Conservation (phyloP, 2,329 filamentous ascomycete species). For the Saccharata proteae region DNA sequence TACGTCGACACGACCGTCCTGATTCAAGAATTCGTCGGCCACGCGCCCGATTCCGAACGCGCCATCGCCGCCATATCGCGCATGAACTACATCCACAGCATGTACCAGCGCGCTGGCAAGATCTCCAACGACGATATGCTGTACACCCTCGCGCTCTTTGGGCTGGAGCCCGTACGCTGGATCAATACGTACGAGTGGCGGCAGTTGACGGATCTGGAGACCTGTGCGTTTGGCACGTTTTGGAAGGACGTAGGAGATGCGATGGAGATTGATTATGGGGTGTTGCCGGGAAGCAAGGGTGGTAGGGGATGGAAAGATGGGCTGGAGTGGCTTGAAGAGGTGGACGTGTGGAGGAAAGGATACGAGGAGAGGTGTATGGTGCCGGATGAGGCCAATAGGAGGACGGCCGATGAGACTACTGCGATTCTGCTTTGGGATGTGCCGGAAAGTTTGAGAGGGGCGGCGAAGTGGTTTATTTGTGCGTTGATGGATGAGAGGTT, state of each 20-base stretch:
- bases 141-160: slow-evolving; percentile 54
- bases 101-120: slow-evolving; percentile 45
- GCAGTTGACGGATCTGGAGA: slow-evolving; percentile 51
- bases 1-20: slow-evolving; percentile 22
- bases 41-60: slow-evolving; percentile 21
- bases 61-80: slow-evolving; percentile 40
- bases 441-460: slow-evolving; percentile 29
- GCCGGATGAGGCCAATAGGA: slow-evolving; percentile 23
- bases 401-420: slow-evolving; percentile 46
- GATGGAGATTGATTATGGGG: slow-evolving; percentile 48
- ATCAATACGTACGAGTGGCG: slow-evolving; percentile 60
- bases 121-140: slow-evolving; percentile 53
- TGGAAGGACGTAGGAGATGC: slow-evolving; percentile 62
- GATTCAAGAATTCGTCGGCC: slow-evolving; percentile 19
- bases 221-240: slow-evolving; percentile 53
- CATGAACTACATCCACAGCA: slow-evolving; percentile 51
- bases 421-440: slow-evolving; percentile 49
- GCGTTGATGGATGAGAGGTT: slow-evolving; percentile 53
- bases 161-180: slow-evolving; percentile 53
- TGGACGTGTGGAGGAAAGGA: slow-evolving; percentile 36
- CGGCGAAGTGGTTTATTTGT: slow-evolving; percentile 40
- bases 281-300: slow-evolving; percentile 32
- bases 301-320: slow-evolving; percentile 35
- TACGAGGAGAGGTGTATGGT: slow-evolving; percentile 53
- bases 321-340: slow-evolving; percentile 40